A percentile compares a stretch with the other conserved stretches of the same genome.
Evolutionary conservation across 2,329 filamentous ascomycete genomes (phyloP).

Genomic region (Shiraia sp.): DNA sequence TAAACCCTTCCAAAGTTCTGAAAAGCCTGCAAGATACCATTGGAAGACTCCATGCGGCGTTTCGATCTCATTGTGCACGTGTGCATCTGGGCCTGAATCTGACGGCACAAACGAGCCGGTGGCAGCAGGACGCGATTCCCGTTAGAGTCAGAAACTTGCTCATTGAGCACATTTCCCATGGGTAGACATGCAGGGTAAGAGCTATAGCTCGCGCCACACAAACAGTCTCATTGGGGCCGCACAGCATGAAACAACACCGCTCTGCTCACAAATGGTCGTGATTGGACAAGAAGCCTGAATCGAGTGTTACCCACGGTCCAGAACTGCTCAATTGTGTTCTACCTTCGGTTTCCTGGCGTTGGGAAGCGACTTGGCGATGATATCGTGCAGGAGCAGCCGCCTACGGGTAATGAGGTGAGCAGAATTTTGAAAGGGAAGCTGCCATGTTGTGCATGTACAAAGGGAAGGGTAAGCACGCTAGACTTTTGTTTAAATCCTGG

Average conservation of each 20-base stretch:
- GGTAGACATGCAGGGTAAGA: constrained; percentile 18
- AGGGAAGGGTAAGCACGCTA: constrained; percentile 6
- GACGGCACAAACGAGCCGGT: no score
- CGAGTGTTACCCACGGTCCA: no score
- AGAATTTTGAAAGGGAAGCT: not conserved
- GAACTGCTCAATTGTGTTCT: constrained; percentile 5
- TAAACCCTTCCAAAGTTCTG: no score
- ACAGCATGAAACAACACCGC: no score
- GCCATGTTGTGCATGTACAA: constrained; percentile 8
- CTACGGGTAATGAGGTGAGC: no score
- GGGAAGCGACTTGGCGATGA: constrained; percentile 1
- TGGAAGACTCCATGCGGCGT: no score
- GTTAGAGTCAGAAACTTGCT: constrained; percentile 30
- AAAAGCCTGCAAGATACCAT: no score
- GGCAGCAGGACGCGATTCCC: no score
- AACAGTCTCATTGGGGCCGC: no score
- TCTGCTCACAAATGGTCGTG: not conserved
- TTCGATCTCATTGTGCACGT: no score
- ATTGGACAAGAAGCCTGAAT: not conserved
- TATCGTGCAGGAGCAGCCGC: no score
- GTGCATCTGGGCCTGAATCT: not conserved
- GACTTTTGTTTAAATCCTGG: not conserved
- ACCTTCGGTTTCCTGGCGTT: constrained; percentile 9
- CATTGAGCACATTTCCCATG: constrained; percentile 30
- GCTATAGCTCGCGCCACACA: constrained; percentile 33